Base-by-base conservation (phyloP, 257 asterid species). In the Leptodermis oblonga region DNA sequence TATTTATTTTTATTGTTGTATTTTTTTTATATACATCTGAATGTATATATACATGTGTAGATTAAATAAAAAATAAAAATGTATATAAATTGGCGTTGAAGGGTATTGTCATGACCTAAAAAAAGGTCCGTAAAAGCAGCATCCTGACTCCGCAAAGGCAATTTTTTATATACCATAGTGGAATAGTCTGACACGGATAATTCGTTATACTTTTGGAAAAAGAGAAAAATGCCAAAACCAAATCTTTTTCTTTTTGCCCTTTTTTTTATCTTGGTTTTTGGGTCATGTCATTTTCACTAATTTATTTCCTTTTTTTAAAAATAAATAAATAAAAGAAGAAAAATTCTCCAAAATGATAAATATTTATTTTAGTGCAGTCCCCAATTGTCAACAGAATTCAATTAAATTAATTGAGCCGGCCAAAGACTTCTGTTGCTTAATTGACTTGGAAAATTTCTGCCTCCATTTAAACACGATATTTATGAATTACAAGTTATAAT, bases 21-120 rank as follows among this genome's bases (percentile, higher is more conserved):
- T n/a, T n/a, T n/a, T n/a, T n/a, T n/a, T n/a, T n/a, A n/a, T n/a
- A n/a, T n/a, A n/a, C n/a, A n/a, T n/a, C n/a, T n/a, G n/a, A n/a
- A n/a, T n/a, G n/a, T n/a, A n/a, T n/a, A n/a, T n/a, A n/a, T n/a
- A n/a, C n/a, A n/a, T n/a, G n/a, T n/a, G n/a, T n/a, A n/a, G n/a
- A n/a, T n/a, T n/a, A n/a, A n/a, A n/a, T n/a, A n/a, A 42, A 61
- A 54, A 54, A 31, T 62, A 5, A 62, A 36, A 18, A 3, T 37
- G 23, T 62, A 1, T 7, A 17, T 18, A 28, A 45, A 14, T 8
- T 45, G 28, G 14, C 22, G 18, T 11, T 46, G 70, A 2, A n/a
- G 46, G 59, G 46, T 66, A 18, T 31, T 67, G 48, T 49, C 71
- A 67, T 49, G 67, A 67, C 71, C 61, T 33, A 59, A 59, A 46